Conservation (phyloP, 129 eudicot species). For the Tanacetum coccineum region DNA sequence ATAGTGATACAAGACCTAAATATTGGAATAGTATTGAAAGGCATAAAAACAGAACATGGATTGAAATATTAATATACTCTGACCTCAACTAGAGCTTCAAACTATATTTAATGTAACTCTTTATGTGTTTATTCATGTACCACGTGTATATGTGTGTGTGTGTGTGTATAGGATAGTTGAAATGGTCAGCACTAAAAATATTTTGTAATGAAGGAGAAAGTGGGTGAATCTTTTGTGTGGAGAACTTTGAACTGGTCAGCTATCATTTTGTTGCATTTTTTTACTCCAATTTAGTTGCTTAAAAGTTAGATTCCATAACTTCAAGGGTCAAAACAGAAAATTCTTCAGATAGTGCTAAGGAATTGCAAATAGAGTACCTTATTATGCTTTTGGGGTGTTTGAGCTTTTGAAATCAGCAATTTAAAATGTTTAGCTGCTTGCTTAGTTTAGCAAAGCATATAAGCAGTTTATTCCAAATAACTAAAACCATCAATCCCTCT, state of each 20-base stretch:
- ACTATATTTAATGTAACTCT: constrained; percentile 10
- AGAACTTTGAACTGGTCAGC: constrained; percentile 58
- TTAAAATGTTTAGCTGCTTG: no score
- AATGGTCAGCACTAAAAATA: constrained; percentile 29
- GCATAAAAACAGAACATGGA: constrained; percentile 23
- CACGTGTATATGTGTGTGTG: constrained; percentile 22
- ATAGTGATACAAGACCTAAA: not conserved
- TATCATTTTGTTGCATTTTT: constrained; percentile 27
- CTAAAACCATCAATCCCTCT: not conserved
- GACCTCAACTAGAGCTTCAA: constrained; percentile 18
- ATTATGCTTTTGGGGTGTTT: not conserved
- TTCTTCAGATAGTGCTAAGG: constrained; percentile 1
- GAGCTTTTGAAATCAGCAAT: no score
- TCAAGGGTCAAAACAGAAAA: not conserved
- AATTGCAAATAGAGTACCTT: not conserved
- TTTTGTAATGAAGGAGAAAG: constrained; percentile 16
- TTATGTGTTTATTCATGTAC: not conserved
- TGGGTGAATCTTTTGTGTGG: constrained; percentile 18
- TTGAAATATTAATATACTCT: constrained; percentile 14
- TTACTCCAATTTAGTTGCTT: constrained; percentile 17
- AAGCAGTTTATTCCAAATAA: no score
- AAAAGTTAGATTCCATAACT: not conserved
- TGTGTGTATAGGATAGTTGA: constrained; percentile 21
- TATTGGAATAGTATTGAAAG: not conserved
- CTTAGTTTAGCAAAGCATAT: no score